Percentiles rank a stretch among this genome's conserved stretches.
Conservation (phyloP, 805 yeast genomes). For the Saccharomycopsis babjevae region DNA sequence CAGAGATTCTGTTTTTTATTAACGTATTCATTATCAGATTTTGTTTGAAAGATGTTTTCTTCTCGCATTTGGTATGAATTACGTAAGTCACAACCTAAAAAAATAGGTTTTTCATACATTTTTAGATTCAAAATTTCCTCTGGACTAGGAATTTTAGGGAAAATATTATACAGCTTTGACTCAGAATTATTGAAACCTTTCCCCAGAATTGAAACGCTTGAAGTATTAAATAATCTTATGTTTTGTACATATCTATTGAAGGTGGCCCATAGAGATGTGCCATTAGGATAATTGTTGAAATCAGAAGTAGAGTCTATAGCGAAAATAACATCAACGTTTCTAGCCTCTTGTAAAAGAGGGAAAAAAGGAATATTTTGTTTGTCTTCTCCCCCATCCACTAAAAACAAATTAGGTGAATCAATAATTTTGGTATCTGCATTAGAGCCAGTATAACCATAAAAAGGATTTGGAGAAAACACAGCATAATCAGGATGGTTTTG, state of each 20-base stretch:
- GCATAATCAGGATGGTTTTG: constrained; percentile 48
- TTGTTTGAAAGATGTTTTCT: background rate
- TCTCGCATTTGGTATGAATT: constrained; percentile 8
- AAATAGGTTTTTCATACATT: constrained; percentile 53
- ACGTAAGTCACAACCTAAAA: constrained; percentile 68
- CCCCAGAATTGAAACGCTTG: background rate
- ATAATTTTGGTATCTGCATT: constrained; percentile 23
- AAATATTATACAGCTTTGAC: constrained; percentile 31
- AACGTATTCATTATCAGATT: background rate
- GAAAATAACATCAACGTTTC: constrained; percentile 53
- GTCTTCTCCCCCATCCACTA: constrained; percentile 80
- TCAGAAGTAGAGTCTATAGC: constrained; percentile 55
- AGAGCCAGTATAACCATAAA: constrained; percentile 27
- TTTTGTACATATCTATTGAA: constrained; percentile 24
- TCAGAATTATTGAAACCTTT: background rate
- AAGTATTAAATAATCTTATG: background rate
- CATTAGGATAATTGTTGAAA: constrained; percentile 45
- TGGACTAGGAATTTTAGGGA: constrained; percentile 55
- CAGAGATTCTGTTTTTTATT: constrained; percentile 20
- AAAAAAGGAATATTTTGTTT: constrained; percentile 59
- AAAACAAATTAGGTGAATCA: constrained; percentile 26
- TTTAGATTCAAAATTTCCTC: constrained; percentile 37
- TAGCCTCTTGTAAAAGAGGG: constrained; percentile 52
- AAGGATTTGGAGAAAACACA: constrained; percentile 43
- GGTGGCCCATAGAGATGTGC: constrained; percentile 37